phyloP scores from a whole-genome alignment of 2,329 filamentous ascomycete species.

The Rachicladosporium sp. region DNA sequence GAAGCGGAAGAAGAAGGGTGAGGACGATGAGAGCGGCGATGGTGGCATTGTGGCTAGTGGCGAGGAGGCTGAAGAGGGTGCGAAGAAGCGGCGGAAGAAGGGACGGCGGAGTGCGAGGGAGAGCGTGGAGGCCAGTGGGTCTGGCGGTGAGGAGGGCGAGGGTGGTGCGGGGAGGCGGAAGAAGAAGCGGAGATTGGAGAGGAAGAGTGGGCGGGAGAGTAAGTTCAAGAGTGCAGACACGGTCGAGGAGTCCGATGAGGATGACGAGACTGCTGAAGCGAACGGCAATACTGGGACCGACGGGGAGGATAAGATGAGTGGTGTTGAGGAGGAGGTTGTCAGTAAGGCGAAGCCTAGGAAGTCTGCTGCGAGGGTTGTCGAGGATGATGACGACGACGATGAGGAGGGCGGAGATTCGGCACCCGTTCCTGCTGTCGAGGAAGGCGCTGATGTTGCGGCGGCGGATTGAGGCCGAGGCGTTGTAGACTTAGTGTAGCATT shows the following conservation, averaged over 20 bases:
- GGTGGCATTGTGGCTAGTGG: slow-evolving; percentile 27
- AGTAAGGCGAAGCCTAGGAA: slow-evolving; percentile 12
- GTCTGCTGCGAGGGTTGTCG: slow-evolving; percentile 20
- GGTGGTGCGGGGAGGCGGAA: slow-evolving; percentile 49
- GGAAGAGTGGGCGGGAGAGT: slow-evolving; percentile 31
- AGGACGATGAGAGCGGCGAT: slow-evolving; percentile 29
- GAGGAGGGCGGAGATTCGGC: slow-evolving; percentile 9
- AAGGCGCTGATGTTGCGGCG: slow-evolving; percentile 4
- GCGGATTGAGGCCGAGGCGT: neutral
- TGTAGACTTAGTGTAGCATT: neutral
- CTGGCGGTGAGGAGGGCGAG: slow-evolving; percentile 32
- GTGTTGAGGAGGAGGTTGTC: slow-evolving; percentile 6
- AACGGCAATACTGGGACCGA: slow-evolving; percentile 13
- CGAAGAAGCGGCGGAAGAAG: slow-evolving; percentile 39
- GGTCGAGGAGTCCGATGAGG: slow-evolving; percentile 63
- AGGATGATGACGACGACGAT: slow-evolving; percentile 24
- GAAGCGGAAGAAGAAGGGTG: slow-evolving; percentile 36
- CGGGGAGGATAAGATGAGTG: slow-evolving; percentile 15
- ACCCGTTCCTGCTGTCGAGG: slow-evolving; percentile 5
- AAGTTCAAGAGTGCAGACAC: slow-evolving; percentile 84
- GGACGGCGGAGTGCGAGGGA: slow-evolving; percentile 45
- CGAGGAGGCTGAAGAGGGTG: slow-evolving; percentile 16
- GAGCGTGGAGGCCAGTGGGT: slow-evolving; percentile 16
- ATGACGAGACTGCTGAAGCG: slow-evolving; percentile 25
- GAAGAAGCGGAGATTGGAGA: slow-evolving; percentile 49